Evolutionary conservation across 768 basidiomycete genomes (phyloP).

Genomic region (Leccinum disarticulatum): DNA sequence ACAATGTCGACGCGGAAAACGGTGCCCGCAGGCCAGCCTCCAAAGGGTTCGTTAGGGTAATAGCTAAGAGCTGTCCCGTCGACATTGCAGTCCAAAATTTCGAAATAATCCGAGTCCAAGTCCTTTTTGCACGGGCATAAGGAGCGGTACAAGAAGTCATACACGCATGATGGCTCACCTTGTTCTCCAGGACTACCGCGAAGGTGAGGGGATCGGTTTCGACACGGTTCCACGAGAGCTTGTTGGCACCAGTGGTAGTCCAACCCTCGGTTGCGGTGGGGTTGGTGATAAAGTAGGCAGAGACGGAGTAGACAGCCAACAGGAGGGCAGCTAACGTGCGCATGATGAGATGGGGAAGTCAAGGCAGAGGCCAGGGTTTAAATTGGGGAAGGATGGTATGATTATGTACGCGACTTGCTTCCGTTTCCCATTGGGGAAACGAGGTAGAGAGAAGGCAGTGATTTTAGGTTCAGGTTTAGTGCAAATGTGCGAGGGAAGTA

Average conservation of each 20-base stretch:
- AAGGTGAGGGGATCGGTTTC: conserved; percentile 67
- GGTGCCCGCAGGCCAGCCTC: conserved; percentile 60
- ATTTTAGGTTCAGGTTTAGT: too few species aligned
- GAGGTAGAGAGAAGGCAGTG: too few species aligned
- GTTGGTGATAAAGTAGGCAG: conserved; percentile 61
- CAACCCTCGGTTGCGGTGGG: conserved; percentile 52
- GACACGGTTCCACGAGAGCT: conserved; percentile 64
- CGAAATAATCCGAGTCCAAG: too few species aligned
- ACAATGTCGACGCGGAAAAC: conserved; percentile 76
- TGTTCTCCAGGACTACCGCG: conserved; percentile 64
- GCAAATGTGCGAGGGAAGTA: too few species aligned
- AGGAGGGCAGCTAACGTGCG: conserved; percentile 42
- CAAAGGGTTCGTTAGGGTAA: conserved; percentile 50
- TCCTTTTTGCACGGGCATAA: conserved; percentile 2
- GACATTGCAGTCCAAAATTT: conserved; percentile 59
- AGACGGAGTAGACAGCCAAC: conserved; percentile 52
- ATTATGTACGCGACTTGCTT: conserved; percentile 6
- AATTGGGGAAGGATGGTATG: neutral
- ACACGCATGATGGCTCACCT: conserved; percentile 37
- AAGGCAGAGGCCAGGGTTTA: neutral
- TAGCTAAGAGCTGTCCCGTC: conserved; percentile 42
- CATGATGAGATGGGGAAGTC: conserved; percentile 38
- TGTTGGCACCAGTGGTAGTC: conserved; percentile 53
- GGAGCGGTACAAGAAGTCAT: neutral
- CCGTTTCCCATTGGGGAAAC: conserved; percentile 20